These are phyloP conservation scores for Aspergillus texensis DNA, from an alignment of 2,329 filamentous ascomycete species.

Conservation along the genomic window DNA sequence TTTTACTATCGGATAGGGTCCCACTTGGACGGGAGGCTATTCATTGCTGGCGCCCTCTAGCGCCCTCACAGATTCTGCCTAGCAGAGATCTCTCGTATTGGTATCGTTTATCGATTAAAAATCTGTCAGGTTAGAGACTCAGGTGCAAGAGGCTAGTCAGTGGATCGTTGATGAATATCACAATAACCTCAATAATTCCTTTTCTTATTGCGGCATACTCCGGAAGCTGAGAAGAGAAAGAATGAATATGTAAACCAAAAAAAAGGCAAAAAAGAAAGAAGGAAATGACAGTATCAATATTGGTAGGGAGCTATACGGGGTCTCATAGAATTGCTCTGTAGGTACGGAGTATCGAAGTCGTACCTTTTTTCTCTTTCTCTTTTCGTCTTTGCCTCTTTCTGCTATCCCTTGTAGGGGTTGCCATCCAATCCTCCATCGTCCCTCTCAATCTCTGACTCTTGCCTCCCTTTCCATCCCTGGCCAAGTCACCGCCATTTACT, in stretches of 20 bases:
- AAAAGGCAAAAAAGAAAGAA: neutral
- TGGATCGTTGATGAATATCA: slow-evolving; percentile 10
- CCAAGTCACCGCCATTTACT: slow-evolving; percentile 14
- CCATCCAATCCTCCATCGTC: neutral
- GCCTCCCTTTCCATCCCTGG: neutral
- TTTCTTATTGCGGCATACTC: slow-evolving; percentile 4
- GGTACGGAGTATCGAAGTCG: neutral
- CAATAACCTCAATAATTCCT: neutral
- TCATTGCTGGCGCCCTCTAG: slow-evolving; percentile 39
- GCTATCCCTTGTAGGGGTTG: neutral
- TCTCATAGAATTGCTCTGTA: neutral
- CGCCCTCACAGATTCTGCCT: slow-evolving; percentile 9
- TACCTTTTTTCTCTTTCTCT: neutral
- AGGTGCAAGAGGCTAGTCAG: neutral
- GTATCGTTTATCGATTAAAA: neutral
- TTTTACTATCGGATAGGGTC: slow-evolving; percentile 18
- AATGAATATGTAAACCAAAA: too few relatives aligned
- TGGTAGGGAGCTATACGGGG: neutral
- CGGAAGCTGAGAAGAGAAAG: neutral
- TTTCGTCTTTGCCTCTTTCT: too few relatives aligned
- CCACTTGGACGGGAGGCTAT: slow-evolving; percentile 41
- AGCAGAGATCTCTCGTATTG: slow-evolving; percentile 21
- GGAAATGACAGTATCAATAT: neutral
- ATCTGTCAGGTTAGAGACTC: neutral
- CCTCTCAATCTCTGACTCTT: neutral